A percentile compares a stretch with the other conserved stretches of the same genome.
These are phyloP conservation scores for Seiridium cupressi DNA, from an alignment of 2,329 filamentous ascomycete species.

Conservation along the genomic window DNA sequence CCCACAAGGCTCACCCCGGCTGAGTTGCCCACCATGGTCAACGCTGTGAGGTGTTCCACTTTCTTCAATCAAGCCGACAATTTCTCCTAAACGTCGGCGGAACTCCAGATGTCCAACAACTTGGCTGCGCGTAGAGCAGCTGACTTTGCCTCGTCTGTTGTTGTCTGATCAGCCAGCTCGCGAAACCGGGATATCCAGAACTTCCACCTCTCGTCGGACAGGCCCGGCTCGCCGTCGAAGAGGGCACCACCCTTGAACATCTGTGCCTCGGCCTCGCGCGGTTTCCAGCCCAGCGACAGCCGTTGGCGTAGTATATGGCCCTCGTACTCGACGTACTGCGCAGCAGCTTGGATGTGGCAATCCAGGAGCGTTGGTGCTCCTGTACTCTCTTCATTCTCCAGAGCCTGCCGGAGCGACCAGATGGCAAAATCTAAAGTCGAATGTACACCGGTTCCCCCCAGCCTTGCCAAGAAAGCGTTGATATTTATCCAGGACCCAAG, in stretches of 20 bases:
- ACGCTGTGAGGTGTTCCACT: not conserved
- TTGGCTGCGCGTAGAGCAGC: conserved; percentile 21
- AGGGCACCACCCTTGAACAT: conserved; percentile 18
- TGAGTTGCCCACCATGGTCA: no score
- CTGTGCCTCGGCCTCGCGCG: conserved; percentile 16
- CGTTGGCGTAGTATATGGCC: conserved; percentile 20
- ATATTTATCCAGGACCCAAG: conserved; percentile 18
- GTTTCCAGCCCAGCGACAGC: conserved; percentile 15
- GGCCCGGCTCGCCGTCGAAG: conserved; percentile 19
- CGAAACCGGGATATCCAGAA: conserved; percentile 25
- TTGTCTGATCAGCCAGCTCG: conserved; percentile 18
- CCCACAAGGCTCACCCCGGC: no score
- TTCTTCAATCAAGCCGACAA: not conserved
- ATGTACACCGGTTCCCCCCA: conserved; percentile 20
- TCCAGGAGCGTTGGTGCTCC: conserved; percentile 11
- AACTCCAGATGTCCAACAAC: conserved; percentile 24
- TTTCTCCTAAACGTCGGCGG: not conserved
- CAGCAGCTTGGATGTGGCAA: conserved; percentile 18
- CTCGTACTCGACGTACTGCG: conserved; percentile 25
- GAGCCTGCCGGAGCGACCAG: conserved; percentile 25
- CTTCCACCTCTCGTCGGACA: conserved; percentile 21
- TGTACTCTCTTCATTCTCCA: conserved; percentile 15
- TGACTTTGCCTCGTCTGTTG: conserved; percentile 14
- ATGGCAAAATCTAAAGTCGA: conserved; percentile 16
- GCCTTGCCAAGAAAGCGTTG: conserved; percentile 25